Percentiles rank a stretch among this genome's conserved stretches.
Conservation (phyloP, 352 stramenopile species). For the Globisporangium ultimum region DNA sequence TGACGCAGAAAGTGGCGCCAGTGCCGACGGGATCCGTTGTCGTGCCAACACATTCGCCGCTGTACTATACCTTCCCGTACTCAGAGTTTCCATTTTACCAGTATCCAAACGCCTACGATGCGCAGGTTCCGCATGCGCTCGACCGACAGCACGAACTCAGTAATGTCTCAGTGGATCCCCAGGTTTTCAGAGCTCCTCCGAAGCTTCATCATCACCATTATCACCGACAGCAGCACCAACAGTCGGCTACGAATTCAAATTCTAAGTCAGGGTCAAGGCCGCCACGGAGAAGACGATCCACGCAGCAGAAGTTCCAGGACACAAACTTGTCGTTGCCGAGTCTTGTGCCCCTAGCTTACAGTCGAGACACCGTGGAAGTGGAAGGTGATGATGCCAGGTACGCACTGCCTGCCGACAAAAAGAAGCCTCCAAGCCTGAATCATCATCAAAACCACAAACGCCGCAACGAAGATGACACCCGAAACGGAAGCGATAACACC, state of each 20-base stretch:
- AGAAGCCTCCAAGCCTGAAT: background rate
- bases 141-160: constrained; percentile 4
- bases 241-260: background rate
- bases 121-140: constrained; percentile 7
- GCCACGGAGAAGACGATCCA: constrained; percentile 5
- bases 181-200: constrained; percentile 1
- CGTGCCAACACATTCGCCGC: constrained; percentile 12
- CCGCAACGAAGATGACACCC: constrained; percentile 3
- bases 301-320: constrained; percentile 8
- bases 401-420: background rate
- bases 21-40: constrained; percentile 5
- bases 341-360: background rate
- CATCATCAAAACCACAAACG: constrained; percentile 11
- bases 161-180: constrained; percentile 7
- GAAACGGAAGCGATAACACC: background rate
- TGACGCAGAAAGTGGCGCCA: constrained; percentile 14
- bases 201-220: constrained; percentile 1
- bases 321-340: constrained; percentile 1
- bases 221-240: background rate
- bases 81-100: constrained; percentile 1
- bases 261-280: background rate
- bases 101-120: constrained; percentile 6
- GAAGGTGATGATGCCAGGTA: background rate
- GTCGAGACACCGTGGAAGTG: background rate
- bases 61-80: constrained; percentile 3